These are phyloP conservation scores for Amanita molliuscula DNA, from an alignment of 768 basidiomycete genomes.

Conservation along the genomic window DNA sequence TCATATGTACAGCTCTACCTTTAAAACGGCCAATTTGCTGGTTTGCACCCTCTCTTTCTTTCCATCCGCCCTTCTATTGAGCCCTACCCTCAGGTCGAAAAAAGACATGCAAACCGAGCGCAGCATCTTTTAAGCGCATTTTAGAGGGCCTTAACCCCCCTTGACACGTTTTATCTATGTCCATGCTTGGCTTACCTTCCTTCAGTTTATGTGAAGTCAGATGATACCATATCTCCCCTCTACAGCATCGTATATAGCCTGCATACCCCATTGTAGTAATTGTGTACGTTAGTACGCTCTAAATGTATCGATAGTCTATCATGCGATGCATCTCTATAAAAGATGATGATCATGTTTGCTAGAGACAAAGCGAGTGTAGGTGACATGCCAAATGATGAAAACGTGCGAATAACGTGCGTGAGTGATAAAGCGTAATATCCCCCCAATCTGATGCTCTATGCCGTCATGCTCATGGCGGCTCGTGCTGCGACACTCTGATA, in stretches of 20 bases:
- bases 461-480: neutral
- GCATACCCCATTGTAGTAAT: neutral
- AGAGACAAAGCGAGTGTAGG: conserved; percentile 2
- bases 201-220: too few relatives aligned
- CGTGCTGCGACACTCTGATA: conserved; percentile 19
- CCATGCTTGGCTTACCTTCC: neutral
- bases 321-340: conserved; percentile 2
- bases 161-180: neutral
- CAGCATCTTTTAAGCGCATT: conserved; percentile 48
- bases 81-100: conserved; percentile 34
- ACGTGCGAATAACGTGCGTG: neutral
- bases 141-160: conserved; percentile 17
- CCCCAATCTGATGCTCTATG: neutral
- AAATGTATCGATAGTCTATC: conserved; percentile 2
- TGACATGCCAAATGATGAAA: conserved; percentile 1
- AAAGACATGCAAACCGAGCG: conserved; percentile 45
- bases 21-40: conserved; percentile 71
- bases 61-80: neutral
- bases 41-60: conserved; percentile 24
- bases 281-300: neutral
- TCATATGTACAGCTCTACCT: conserved; percentile 81
- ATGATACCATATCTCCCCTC: neutral
- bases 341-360: neutral
- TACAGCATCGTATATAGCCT: conserved; percentile 1
- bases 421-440: neutral